Percentiles rank a stretch among this genome's conserved stretches.
phyloP scores from a whole-genome alignment of 176 grass and related monocot species.

The Tillandsia fasciculata region DNA sequence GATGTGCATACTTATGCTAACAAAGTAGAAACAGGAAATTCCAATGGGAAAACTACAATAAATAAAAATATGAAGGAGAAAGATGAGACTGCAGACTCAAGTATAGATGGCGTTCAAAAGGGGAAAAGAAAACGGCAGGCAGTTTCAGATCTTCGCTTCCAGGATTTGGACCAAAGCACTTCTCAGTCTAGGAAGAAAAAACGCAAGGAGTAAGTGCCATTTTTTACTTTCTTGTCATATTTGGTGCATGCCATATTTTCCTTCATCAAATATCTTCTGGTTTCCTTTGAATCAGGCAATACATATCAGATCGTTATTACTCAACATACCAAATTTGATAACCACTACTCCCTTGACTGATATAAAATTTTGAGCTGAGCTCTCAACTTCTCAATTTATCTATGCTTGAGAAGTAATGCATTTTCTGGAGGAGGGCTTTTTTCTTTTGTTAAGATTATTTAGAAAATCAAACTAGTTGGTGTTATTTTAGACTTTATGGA shows the following conservation, averaged over 20 bases:
- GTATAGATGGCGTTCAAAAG: conserved; percentile 11
- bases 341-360: no score
- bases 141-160: conserved; percentile 61
- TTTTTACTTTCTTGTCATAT: conserved; percentile 1
- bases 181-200: conserved; percentile 61
- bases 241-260: not conserved
- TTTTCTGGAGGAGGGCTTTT: no score
- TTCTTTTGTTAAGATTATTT: no score
- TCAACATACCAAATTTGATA: no score
- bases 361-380: no score
- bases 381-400: no score
- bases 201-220: conserved; percentile 60
- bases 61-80: conserved; percentile 1
- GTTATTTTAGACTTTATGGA: no score
- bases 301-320: no score
- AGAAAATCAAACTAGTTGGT: no score
- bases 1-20: not conserved
- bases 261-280: not conserved
- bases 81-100: not conserved
- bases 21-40: not conserved
- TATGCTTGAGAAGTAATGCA: no score
- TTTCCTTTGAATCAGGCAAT: no score
- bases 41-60: conserved; percentile 4
- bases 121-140: conserved; percentile 38
- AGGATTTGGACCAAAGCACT: conserved; percentile 42